Base-by-base conservation (phyloP, 73 alveolate genomes). In the Stentor roeselii region DNA sequence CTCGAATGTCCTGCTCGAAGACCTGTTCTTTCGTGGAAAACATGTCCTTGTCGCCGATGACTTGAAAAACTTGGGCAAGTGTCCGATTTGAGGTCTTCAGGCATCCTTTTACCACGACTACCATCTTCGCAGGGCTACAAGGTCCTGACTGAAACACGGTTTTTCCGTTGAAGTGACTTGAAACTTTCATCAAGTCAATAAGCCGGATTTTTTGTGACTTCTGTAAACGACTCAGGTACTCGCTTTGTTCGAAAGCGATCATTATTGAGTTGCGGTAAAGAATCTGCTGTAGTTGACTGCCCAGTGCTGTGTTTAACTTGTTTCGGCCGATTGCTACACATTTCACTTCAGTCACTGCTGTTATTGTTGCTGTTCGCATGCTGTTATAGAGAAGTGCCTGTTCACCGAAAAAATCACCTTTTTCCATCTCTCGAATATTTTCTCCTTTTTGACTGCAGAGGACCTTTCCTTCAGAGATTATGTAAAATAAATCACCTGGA, bases 371-470 rank as follows among this genome's bases (percentile, higher is more conserved):
- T 0, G 89, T 86, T 89, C 94, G 86, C 39, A 40, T 50, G 59
- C 85, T 61, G 42, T 83, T 87, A 3, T 59, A 58, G 36, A 75
- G 74, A 39, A 89, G 83, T 3, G 94, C 94, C 74, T 78, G 75
- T 82, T 89, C 94, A 40, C 92, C 93, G 32, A 87, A 87, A 15
- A 87, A 87, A 84, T 87, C 92, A 30, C 92, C 92, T 30, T 59
- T 35, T 59, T 50, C 39, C 75, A 87, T 76, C 30, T 60, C 59
- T 84, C 92, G 60, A 14, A 87, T 59, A 42, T 82, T 60, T 39
- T 87, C 74, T 36, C 78, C 76, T 31, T 84, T 89, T 42, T 83
- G 80, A 42, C 59, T 61, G 0, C 80, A 74, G 27, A 60, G 75
- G n/a, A 87, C 90, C 35, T 75, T 84, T 39, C 92, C 92, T 75